These are phyloP conservation scores for Apiospora sp. DNA, from an alignment of 2,329 filamentous ascomycete genomes.

Conservation along the genomic window DNA sequence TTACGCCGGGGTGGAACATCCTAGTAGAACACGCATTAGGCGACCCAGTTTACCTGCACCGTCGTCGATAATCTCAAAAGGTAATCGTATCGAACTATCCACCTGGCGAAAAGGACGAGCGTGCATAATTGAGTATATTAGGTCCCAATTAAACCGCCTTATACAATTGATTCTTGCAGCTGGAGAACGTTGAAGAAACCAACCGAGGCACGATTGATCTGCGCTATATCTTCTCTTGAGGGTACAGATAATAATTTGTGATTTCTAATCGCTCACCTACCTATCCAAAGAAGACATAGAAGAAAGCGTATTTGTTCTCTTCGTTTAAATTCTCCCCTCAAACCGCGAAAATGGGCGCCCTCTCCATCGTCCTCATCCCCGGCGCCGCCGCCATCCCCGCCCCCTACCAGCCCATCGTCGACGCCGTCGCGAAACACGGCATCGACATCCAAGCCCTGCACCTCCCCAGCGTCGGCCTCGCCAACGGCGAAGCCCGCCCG, in stretches of 20 bases:
- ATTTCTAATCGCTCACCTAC: too few relatives aligned
- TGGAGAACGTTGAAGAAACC: too few relatives aligned
- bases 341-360: not conserved
- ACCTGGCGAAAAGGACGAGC: not conserved
- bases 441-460: conserved; percentile 36
- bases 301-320: not conserved
- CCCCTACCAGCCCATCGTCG: conserved; percentile 32
- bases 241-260: too few relatives aligned
- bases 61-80: not conserved
- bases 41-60: not conserved
- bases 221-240: not conserved
- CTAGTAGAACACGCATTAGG: not conserved
- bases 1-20: not conserved
- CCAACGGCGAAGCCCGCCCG: conserved; percentile 17
- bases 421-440: conserved; percentile 30
- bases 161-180: too few relatives aligned
- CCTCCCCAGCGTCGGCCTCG: conserved; percentile 30
- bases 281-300: not conserved
- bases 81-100: not conserved
- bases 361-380: not conserved
- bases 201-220: not conserved
- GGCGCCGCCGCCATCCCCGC: conserved; percentile 31
- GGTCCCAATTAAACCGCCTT: not conserved
- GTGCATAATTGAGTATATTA: too few relatives aligned
- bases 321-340: not conserved